These are phyloP conservation scores for Calycina herbarum DNA, from an alignment of 2,329 filamentous ascomycete species.

Conservation along the genomic window DNA sequence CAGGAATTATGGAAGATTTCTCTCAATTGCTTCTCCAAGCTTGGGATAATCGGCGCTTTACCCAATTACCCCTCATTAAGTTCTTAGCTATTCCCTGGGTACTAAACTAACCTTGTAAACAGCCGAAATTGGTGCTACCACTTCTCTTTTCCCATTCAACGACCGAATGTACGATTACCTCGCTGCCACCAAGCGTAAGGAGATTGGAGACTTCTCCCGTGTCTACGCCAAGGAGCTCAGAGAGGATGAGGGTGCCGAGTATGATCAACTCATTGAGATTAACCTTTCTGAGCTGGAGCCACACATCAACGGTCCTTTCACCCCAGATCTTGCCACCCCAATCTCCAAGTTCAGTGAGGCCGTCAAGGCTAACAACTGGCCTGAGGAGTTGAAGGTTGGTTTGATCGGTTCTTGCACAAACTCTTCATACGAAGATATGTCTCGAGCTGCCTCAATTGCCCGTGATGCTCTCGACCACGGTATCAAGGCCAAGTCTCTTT, in stretches of 20 bases:
- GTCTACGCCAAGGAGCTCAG: conserved; percentile 81
- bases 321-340: conserved; percentile 93
- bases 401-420: conserved; percentile 99
- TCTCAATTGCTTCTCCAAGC: background rate
- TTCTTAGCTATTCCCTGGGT: background rate
- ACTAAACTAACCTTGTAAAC: background rate
- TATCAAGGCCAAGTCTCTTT: conserved; percentile 87
- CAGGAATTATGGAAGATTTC: background rate
- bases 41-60: background rate
- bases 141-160: conserved; percentile 96
- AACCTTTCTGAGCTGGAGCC: conserved; percentile 94
- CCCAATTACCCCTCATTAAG: background rate
- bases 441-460: conserved; percentile 86
- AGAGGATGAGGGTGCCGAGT: conserved; percentile 87
- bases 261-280: conserved; percentile 95
- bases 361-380: conserved; percentile 94
- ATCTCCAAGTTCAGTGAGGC: conserved; percentile 97
- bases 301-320: conserved; percentile 98
- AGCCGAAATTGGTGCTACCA: conserved; percentile 80
- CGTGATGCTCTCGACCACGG: conserved; percentile 89
- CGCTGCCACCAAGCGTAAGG: conserved; percentile 80
- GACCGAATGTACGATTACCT: conserved; percentile 98
- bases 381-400: conserved; percentile 92
- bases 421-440: conserved; percentile 85
- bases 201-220: conserved; percentile 88